Conservation (phyloP, 2,329 filamentous ascomycete species). For the Diplodia scrobiculata region DNA sequence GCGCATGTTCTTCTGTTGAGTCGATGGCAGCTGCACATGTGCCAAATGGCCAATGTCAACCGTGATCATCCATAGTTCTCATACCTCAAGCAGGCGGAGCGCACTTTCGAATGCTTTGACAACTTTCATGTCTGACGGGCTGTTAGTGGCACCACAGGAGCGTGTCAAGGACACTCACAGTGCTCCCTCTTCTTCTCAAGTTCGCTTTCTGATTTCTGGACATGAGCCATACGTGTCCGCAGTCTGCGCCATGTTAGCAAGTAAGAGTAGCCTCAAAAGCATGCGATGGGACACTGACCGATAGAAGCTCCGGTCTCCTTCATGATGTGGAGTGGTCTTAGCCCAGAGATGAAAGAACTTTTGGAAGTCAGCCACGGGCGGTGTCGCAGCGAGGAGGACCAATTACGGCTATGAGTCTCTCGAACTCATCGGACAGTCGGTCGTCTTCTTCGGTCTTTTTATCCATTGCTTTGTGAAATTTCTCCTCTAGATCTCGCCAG, state of each 20-base stretch:
- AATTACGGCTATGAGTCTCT: constrained; percentile 48
- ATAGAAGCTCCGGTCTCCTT: constrained; percentile 75
- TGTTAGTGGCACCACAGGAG: background rate
- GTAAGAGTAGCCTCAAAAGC: background rate
- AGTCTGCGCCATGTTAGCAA: constrained; percentile 54
- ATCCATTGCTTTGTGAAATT: constrained; percentile 67
- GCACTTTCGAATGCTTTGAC: constrained; percentile 55
- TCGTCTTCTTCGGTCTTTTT: constrained; percentile 66
- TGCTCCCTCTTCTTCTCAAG: constrained; percentile 76
- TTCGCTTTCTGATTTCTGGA: constrained; percentile 70
- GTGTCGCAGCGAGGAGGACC: background rate
- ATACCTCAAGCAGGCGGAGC: constrained; percentile 47
- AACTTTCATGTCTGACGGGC: constrained; percentile 47
- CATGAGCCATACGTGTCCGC: constrained; percentile 75
- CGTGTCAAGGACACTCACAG: constrained; percentile 60
- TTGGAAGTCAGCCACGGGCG: constrained; percentile 52
- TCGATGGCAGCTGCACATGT: constrained; percentile 1
- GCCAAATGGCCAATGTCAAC: background rate
- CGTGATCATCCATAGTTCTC: background rate
- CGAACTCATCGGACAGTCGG: constrained; percentile 67
- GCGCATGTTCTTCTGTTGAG: background rate
- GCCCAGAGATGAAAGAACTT: constrained; percentile 84
- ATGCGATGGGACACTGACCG: constrained; percentile 55
- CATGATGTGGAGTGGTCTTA: constrained; percentile 68
- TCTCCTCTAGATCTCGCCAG: constrained; percentile 74